These are phyloP conservation scores for Cordyceps cicadae DNA, from an alignment of 2,329 filamentous ascomycete genomes.

Conservation along the genomic window DNA sequence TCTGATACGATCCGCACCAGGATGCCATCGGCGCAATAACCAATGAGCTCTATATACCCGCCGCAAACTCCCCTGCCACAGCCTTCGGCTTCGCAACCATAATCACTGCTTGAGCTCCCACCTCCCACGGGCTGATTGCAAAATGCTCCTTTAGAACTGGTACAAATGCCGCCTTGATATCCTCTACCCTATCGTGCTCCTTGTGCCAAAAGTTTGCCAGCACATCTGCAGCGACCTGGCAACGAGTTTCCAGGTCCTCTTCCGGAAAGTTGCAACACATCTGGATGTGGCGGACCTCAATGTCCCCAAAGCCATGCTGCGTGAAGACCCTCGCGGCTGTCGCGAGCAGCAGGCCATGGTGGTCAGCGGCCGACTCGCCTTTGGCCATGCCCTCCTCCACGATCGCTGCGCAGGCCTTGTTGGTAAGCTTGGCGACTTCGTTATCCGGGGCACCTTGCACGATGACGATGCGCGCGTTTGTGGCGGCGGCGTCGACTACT, in stretches of 20 bases:
- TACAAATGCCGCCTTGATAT: slow-evolving; percentile 2
- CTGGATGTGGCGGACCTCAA: neutral
- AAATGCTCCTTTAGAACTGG: slow-evolving; percentile 8
- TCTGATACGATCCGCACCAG: no score
- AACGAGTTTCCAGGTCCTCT: neutral
- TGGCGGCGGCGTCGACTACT: slow-evolving; percentile 1
- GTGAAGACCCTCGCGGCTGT: slow-evolving; percentile 1
- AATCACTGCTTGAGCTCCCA: slow-evolving; percentile 7
- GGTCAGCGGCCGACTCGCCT: neutral
- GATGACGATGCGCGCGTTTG: slow-evolving; percentile 11
- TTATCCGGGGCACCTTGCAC: slow-evolving; percentile 11
- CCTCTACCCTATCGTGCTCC: neutral
- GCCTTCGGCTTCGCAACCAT: neutral
- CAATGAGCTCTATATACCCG: neutral
- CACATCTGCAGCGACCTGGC: slow-evolving; percentile 3
- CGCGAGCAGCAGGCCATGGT: neutral
- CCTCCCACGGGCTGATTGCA: neutral
- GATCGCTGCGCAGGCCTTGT: neutral
- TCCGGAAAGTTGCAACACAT: slow-evolving; percentile 5
- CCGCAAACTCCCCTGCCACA: neutral
- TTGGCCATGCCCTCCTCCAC: neutral
- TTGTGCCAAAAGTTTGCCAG: slow-evolving; percentile 6
- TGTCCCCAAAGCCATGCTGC: neutral
- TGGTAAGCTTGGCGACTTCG: slow-evolving; percentile 7
- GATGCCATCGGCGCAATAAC: neutral